Base-by-base conservation (phyloP, 2,329 filamentous ascomycete genomes). In the Sarocladium strictum region DNA sequence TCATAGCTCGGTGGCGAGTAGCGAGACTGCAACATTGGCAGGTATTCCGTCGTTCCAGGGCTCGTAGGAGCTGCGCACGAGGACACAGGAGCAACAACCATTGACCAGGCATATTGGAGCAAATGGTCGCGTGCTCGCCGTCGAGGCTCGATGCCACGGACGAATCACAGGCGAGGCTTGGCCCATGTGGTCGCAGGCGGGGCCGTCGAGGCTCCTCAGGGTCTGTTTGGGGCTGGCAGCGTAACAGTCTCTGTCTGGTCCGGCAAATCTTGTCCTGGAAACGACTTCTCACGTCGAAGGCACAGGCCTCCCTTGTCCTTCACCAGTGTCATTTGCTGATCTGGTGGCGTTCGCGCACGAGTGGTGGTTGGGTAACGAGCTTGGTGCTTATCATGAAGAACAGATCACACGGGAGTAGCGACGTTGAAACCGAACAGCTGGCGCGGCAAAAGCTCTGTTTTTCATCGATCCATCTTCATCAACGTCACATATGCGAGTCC, bases 71-170 rank as follows among this genome's bases (percentile, higher is more conserved):
- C 21, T 15, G 50, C 10, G 50, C 50, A 53, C 50, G 50, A 40
- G 50, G 50, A 23, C 50, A 53, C 27, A 51, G 47, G 32, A 38
- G 23, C 35, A 40, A 40, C 21, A 27, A 21, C 50, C 27, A 65
- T 71, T 67, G 69, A 70, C 69, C 69, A 72, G 72, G 69, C 69
- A 72, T 68, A 68, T 70, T 72, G 65, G 63, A 72, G 69, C 63
- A 70, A 69, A 67, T 69, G 68, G 69, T 72, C 69, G 69, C 69
- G 69, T 72, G 69, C 69, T 72, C 65, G 59, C 57, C 58, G 56
- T 56, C 62, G 57, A 59, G 54, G 32, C 54, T 52, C 23, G 32
- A 19, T 14, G 15, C 27, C 2, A 2, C 40, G 26, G 62, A 53
- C 69, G 64, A 72, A 72, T 72, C 64, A 70, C 63, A 57, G 49